These are phyloP conservation scores for Entophlyctis luteolus DNA, from an alignment of 192 early-diverging fungal species.

Conservation along the genomic window DNA sequence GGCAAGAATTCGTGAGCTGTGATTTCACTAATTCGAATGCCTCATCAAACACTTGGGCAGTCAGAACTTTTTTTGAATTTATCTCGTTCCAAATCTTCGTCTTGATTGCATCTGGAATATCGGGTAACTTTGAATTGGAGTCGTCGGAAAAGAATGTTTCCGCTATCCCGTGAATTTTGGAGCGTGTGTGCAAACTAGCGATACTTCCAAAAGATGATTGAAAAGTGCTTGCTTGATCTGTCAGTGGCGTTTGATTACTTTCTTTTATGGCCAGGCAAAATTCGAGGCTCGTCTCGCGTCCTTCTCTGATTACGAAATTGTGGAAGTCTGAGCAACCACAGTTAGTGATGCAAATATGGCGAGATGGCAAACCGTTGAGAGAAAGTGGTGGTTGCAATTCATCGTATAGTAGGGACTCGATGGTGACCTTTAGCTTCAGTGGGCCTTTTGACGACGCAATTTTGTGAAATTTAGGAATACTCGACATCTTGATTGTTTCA, in stretches of 20 bases:
- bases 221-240: too few relatives aligned
- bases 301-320: slow-evolving; percentile 1
- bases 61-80: not conserved
- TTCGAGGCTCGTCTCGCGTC: not conserved
- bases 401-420: slow-evolving; percentile 5
- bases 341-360: not conserved
- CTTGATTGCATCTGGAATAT: not conserved
- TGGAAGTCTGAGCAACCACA: not conserved
- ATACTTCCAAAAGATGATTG: too few relatives aligned
- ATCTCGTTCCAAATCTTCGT: not conserved
- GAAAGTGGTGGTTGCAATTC: slow-evolving; percentile 3
- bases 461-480: slow-evolving; percentile 33
- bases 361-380: not conserved
- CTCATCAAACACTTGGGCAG: not conserved
- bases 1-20: not conserved
- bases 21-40: not conserved
- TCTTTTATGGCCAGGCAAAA: not conserved
- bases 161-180: too few relatives aligned
- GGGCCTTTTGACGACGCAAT: slow-evolving; percentile 1
- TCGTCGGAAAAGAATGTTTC: too few relatives aligned
- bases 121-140: too few relatives aligned
- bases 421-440: not conserved
- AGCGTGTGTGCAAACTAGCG: too few relatives aligned
- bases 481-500: slow-evolving; percentile 23
- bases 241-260: too few relatives aligned